Evolutionary conservation across 1,139 yeast species (phyloP).

Genomic region (Kluyveromyces sp.): DNA sequence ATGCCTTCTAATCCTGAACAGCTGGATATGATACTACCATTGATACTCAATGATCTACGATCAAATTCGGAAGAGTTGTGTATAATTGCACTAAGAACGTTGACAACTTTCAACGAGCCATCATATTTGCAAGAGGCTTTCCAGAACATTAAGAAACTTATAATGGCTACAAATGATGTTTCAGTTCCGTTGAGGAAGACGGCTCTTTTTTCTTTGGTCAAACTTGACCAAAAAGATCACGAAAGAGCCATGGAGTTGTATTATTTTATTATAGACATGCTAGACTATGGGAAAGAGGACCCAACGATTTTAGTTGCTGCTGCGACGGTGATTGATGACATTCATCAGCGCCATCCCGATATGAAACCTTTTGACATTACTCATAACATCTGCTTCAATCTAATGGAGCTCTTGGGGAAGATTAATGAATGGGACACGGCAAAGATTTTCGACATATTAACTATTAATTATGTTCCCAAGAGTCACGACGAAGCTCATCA

Average conservation of each 20-base stretch:
- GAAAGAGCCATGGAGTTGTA: slow-evolving; percentile 37
- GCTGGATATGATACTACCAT: slow-evolving; percentile 50
- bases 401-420: slow-evolving; percentile 19
- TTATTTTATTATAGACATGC: slow-evolving; percentile 41
- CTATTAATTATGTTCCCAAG: slow-evolving; percentile 63
- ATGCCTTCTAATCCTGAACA: slow-evolving; percentile 51
- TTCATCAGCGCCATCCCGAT: slow-evolving; percentile 44
- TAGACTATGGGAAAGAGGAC: slow-evolving; percentile 55
- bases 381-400: slow-evolving; percentile 15
- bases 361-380: slow-evolving; percentile 29
- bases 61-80: slow-evolving; percentile 37
- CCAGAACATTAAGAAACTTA: slow-evolving; percentile 28
- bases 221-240: slow-evolving; percentile 52
- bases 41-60: slow-evolving; percentile 44
- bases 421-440: slow-evolving; percentile 73
- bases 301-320: slow-evolving; percentile 67
- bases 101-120: slow-evolving; percentile 50
- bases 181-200: slow-evolving; percentile 54
- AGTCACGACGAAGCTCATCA: slow-evolving; percentile 55
- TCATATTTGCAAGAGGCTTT: slow-evolving; percentile 45
- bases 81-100: slow-evolving; percentile 55
- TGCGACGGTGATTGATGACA: slow-evolving; percentile 56
- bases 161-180: slow-evolving; percentile 43
- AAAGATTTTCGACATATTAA: slow-evolving; percentile 57
- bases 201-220: slow-evolving; percentile 65